Percentiles rank a stretch among this genome's conserved stretches.
Conservation (phyloP, 139 green algal genomes). For the Micractinium sp. region DNA sequence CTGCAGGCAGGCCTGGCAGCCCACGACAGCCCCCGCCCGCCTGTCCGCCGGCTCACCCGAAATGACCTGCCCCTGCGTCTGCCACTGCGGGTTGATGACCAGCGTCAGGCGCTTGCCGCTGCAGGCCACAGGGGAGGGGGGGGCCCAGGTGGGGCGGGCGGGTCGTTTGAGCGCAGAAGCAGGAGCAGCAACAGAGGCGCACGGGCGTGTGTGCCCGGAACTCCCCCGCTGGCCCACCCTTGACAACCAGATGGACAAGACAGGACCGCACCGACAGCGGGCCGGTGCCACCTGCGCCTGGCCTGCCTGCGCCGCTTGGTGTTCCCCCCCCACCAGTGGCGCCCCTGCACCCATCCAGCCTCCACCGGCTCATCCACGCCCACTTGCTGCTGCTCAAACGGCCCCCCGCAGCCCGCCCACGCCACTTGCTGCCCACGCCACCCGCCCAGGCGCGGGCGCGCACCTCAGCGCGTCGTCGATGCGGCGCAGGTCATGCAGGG, state of each 20-base stretch:
- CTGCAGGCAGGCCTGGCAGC: not conserved
- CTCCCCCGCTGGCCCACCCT: too few species aligned
- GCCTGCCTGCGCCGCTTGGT: too few species aligned
- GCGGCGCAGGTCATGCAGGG: constrained; percentile 36
- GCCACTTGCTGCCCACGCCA: not conserved
- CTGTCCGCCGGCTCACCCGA: constrained; percentile 35
- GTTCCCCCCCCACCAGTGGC: too few species aligned
- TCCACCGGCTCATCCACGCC: not conserved
- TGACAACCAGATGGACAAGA: too few species aligned
- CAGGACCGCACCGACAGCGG: too few species aligned
- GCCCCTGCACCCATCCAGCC: too few species aligned
- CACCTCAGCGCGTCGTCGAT: constrained; percentile 50
- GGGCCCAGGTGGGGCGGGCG: not conserved
- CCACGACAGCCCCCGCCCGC: constrained; percentile 11
- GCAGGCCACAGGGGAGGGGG: not conserved
- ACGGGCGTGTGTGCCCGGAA: not conserved
- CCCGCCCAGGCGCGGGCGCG: not conserved
- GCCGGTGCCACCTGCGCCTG: not conserved
- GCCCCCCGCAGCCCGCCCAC: too few species aligned
- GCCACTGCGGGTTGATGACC: constrained; percentile 88
- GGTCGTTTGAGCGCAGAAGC: not conserved
- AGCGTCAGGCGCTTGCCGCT: constrained; percentile 60
- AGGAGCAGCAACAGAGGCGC: not conserved
- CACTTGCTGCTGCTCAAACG: too few species aligned
- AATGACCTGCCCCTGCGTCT: constrained; percentile 60